Percentiles rank a stretch among this genome's conserved stretches.
Evolutionary conservation across 192 early-diverging fungal species (phyloP).

Genomic region (Rhizoclosmatium globosum): DNA sequence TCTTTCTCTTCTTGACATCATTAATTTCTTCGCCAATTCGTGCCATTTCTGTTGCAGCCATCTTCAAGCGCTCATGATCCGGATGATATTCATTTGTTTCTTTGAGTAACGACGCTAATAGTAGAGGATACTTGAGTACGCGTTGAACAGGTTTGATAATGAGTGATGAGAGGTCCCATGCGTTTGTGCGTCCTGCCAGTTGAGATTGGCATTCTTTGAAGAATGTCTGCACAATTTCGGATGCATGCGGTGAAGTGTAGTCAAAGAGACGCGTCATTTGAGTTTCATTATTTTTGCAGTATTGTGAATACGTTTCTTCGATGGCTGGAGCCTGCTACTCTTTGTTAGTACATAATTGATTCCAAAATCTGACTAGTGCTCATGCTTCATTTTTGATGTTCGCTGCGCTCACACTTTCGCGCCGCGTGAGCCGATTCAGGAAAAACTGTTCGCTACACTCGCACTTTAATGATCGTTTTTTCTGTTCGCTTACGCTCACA

Average conservation of each 20-base stretch:
- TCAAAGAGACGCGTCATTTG: conserved; percentile 71
- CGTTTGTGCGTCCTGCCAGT: conserved; percentile 67
- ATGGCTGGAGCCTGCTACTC: conserved; percentile 44
- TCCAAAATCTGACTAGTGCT: too few relatives aligned
- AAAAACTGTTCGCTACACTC: too few relatives aligned
- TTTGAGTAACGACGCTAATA: conserved; percentile 74
- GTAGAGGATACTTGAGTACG: conserved; percentile 94
- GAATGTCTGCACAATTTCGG: conserved; percentile 49
- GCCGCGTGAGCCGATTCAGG: too few relatives aligned
- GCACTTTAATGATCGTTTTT: too few relatives aligned
- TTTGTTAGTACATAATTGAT: too few relatives aligned
- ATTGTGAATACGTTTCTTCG: conserved; percentile 72
- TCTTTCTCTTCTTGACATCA: conserved; percentile 85
- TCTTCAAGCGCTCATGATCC: conserved; percentile 60
- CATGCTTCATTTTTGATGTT: too few relatives aligned
- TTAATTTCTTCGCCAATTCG: conserved; percentile 82
- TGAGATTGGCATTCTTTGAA: conserved; percentile 66
- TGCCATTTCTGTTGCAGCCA: conserved; percentile 33
- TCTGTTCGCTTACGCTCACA: too few relatives aligned
- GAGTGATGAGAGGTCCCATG: conserved; percentile 92
- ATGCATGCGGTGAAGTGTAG: conserved; percentile 39
- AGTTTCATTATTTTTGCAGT: conserved; percentile 81
- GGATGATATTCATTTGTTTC: conserved; percentile 62
- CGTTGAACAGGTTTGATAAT: conserved; percentile 97
- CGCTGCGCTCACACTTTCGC: too few relatives aligned